Evolutionary conservation across 805 yeast species (phyloP), one percentile per base, ranked within the genome.

Genomic region (Wickerhamomyces queroliae): DNA sequence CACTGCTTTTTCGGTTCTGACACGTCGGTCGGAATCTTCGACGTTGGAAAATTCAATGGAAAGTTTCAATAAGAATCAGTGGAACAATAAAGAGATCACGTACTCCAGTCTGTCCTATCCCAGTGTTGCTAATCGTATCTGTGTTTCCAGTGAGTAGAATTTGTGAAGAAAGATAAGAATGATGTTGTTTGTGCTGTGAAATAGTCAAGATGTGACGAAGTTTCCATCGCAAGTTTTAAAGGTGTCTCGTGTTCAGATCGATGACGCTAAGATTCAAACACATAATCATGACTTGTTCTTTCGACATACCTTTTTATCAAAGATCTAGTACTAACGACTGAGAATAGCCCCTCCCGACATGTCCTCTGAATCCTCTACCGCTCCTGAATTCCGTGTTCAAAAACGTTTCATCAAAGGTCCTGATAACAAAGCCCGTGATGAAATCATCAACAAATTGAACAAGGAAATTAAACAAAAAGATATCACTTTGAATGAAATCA

Each of bases 401-500:
- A 49, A 46, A 46, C 56, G 57, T 41, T 78, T 70, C 60, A 74
- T 82, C 63, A 83, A 83, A 62, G 78, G 83, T 56, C 95, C 95
- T 35, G 93, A 85, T 62, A 76, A 71, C 53, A 65, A 72, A 44
- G 78, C 69, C 40, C 71, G 80, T 63, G 84, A 83, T 58, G 73
- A 70, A 45, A 70, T 74, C 48, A 56, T 83, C 45, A 74, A 69
- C 27, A 67, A 66, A 44, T 62, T 82, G 49, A 74, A 76, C 45
- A 70, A 70, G 29, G 80, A 82, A 58, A 73, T 84, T 60, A 77
- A 78, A 54, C 74, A 74, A 56, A 68, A 80, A 59, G 86, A 81
- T 56, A 58, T 63, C 33, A 69, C 72, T 44, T 63, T 80, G 47
- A 64, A 64, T 37, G 72, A 74, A 48, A 53, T 82, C 54, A 71